These are phyloP conservation scores for Sporothrix brunneoviolacea DNA, from an alignment of 2,329 filamentous ascomycete genomes.

Conservation along the genomic window DNA sequence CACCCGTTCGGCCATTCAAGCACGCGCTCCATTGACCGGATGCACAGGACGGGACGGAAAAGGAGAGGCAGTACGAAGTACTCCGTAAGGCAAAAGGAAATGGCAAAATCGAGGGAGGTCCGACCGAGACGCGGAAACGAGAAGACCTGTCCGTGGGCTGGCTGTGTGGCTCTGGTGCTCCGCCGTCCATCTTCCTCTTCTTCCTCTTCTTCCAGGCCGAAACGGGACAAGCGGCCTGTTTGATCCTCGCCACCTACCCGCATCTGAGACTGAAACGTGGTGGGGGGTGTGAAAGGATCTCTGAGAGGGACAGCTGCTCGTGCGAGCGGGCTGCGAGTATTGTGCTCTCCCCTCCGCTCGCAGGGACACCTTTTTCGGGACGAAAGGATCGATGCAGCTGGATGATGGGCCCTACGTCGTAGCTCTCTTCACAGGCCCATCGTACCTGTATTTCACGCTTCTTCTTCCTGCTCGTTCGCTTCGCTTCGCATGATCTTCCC, in stretches of 20 bases:
- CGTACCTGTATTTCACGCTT: neutral
- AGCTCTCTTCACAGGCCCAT: too few relatives aligned
- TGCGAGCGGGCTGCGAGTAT: neutral
- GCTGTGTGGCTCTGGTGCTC: neutral
- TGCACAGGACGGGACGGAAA: neutral
- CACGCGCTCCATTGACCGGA: too few relatives aligned
- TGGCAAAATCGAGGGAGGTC: neutral
- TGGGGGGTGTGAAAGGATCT: neutral
- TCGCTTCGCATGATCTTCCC: constrained; percentile 9
- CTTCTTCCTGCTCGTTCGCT: neutral
- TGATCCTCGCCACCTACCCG: constrained; percentile 17
- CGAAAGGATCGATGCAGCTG: too few relatives aligned
- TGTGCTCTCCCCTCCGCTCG: too few relatives aligned
- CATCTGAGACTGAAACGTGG: constrained; percentile 17
- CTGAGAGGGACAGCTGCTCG: too few relatives aligned
- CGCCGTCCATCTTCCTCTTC: neutral
- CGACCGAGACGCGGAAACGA: neutral
- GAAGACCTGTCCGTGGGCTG: neutral
- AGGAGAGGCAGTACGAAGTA: too few relatives aligned
- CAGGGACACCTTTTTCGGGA: too few relatives aligned
- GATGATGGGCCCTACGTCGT: too few relatives aligned
- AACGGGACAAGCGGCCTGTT: constrained; percentile 17
- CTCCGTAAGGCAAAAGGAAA: neutral
- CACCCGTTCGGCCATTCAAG: too few relatives aligned
- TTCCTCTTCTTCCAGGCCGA: constrained; percentile 7